phyloP scores from a whole-genome alignment of 805 yeast genomes.

The Saturnispora sanitii region DNA sequence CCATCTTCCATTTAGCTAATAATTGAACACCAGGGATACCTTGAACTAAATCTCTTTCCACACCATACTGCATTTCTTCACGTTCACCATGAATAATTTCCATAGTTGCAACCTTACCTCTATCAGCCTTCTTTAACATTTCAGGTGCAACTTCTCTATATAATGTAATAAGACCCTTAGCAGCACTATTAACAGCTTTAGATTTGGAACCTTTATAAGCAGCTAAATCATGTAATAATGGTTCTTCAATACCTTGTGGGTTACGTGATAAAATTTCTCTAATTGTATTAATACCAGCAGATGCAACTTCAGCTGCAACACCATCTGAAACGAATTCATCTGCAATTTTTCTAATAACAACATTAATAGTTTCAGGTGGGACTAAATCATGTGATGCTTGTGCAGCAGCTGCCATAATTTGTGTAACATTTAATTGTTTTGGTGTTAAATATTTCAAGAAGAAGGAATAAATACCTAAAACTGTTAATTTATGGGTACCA shows the following conservation, averaged over 20 bases:
- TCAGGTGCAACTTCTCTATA: slow-evolving; percentile 96
- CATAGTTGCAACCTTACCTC: slow-evolving; percentile 89
- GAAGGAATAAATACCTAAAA: slow-evolving; percentile 81
- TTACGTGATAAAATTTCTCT: slow-evolving; percentile 90
- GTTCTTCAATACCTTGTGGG: slow-evolving; percentile 85
- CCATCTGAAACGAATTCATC: slow-evolving; percentile 98
- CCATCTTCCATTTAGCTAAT: slow-evolving; percentile 74
- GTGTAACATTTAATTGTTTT: slow-evolving; percentile 89
- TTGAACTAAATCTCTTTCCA: slow-evolving; percentile 50
- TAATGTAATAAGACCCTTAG: slow-evolving; percentile 72
- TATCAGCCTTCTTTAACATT: slow-evolving; percentile 79
- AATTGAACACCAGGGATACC: slow-evolving; percentile 88
- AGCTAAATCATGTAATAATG: slow-evolving; percentile 77
- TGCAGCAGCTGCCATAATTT: slow-evolving; percentile 92
- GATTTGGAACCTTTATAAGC: slow-evolving; percentile 90
- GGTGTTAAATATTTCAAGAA: slow-evolving; percentile 88
- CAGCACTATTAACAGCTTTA: slow-evolving; percentile 91
- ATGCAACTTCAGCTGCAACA: slow-evolving; percentile 95
- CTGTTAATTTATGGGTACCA: slow-evolving; percentile 89
- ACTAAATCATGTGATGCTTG: slow-evolving; percentile 95
- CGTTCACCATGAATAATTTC: slow-evolving; percentile 53
- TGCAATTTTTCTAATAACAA: slow-evolving; percentile 83
- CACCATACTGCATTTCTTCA: slow-evolving; percentile 57
- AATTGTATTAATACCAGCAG: slow-evolving; percentile 94
- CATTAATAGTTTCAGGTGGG: slow-evolving; percentile 84